These are phyloP conservation scores for Gelatoporia subvermispora DNA, from an alignment of 768 basidiomycete species.

Conservation along the genomic window DNA sequence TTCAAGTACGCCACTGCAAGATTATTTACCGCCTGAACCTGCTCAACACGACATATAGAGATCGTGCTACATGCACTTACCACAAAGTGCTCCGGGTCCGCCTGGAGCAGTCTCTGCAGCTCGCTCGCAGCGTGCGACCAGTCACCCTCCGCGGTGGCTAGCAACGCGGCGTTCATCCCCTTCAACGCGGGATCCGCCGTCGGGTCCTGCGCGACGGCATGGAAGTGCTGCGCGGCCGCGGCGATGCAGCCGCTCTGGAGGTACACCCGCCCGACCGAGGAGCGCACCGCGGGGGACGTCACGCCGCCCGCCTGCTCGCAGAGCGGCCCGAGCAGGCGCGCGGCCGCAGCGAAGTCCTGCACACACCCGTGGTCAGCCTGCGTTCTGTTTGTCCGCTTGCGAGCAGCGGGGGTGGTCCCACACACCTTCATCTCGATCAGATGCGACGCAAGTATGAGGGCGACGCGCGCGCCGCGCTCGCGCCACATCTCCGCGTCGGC, in stretches of 20 bases:
- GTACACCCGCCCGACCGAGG: slow-evolving; percentile 69
- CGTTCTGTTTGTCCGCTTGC: background rate
- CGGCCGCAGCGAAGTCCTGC: slow-evolving; percentile 68
- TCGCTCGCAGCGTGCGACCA: slow-evolving; percentile 51
- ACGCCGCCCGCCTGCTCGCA: slow-evolving; percentile 31
- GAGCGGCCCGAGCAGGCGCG: slow-evolving; percentile 63
- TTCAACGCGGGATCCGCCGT: slow-evolving; percentile 28
- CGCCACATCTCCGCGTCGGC: slow-evolving; percentile 64
- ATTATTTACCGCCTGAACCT: slow-evolving; percentile 65
- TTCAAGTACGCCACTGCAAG: slow-evolving; percentile 66
- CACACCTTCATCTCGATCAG: slow-evolving; percentile 79
- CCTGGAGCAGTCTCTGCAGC: slow-evolving; percentile 40
- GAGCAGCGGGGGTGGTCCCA: background rate
- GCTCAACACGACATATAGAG: background rate
- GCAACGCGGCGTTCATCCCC: slow-evolving; percentile 60
- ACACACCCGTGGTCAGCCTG: background rate
- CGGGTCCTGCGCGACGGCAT: slow-evolving; percentile 40
- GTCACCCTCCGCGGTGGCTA: slow-evolving; percentile 66
- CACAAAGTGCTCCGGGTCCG: slow-evolving; percentile 56
- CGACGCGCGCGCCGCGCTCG: slow-evolving; percentile 72
- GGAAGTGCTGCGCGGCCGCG: slow-evolving; percentile 56
- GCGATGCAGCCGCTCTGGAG: slow-evolving; percentile 66
- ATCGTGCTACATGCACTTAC: slow-evolving; percentile 31
- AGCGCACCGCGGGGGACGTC: slow-evolving; percentile 54
- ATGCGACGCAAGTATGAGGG: slow-evolving; percentile 75